These are phyloP conservation scores for Candida pseudofarinosa DNA, from an alignment of 805 yeast species.

Conservation along the genomic window DNA sequence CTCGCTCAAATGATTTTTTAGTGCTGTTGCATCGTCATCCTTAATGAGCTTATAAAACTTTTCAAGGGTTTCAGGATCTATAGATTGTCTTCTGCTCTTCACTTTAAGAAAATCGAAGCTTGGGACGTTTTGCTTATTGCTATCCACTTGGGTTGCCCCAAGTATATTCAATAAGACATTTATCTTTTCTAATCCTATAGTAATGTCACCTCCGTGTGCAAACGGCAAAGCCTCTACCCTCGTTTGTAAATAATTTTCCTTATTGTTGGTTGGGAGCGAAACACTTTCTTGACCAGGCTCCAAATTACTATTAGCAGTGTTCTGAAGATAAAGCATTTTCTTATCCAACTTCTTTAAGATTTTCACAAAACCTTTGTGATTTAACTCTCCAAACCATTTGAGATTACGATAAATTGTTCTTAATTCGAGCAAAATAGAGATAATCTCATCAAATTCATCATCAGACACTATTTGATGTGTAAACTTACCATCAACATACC, in stretches of 20 bases:
- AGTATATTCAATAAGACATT: conserved; percentile 50
- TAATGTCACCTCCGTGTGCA: conserved; percentile 64
- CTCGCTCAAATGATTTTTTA: conserved; percentile 37
- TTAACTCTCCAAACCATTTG: conserved; percentile 92
- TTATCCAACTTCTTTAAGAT: conserved; percentile 89
- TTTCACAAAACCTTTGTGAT: conserved; percentile 84
- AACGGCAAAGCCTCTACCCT: conserved; percentile 73
- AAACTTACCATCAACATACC: conserved; percentile 21
- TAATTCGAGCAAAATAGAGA: conserved; percentile 63
- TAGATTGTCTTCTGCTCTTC: conserved; percentile 20
- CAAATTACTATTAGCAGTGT: conserved; percentile 18
- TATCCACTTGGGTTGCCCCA: conserved; percentile 28
- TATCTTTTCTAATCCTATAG: conserved; percentile 48
- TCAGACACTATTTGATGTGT: conserved; percentile 31
- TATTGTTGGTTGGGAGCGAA: conserved; percentile 29
- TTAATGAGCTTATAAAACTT: conserved; percentile 19
- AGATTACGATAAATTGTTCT: conserved; percentile 73
- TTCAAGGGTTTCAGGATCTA: conserved; percentile 21
- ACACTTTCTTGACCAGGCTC: conserved; percentile 6
- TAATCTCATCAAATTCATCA: conserved; percentile 40
- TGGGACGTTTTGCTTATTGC: conserved; percentile 5
- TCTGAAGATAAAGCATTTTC: conserved; percentile 40
- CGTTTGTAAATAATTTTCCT: conserved; percentile 47
- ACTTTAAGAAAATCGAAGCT: conserved; percentile 18
- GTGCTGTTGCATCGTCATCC: conserved; percentile 41